These are phyloP conservation scores for Kwoniella mangroviensis DNA, from an alignment of 768 basidiomycete species.

Conservation along the genomic window DNA sequence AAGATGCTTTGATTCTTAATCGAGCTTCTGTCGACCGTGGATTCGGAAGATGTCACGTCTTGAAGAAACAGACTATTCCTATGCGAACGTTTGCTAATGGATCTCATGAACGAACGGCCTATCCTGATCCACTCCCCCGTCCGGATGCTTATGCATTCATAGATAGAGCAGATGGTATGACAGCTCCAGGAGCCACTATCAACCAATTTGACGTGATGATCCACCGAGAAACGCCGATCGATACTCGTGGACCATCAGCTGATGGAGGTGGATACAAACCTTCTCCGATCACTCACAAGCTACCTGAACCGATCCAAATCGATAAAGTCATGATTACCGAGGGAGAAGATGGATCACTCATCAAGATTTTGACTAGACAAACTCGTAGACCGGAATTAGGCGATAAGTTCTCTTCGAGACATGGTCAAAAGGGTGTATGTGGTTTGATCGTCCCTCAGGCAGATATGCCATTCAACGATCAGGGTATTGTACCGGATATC, in stretches of 20 bases:
- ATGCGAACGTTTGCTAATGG: slow-evolving; percentile 97
- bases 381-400: slow-evolving; percentile 95
- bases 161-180: slow-evolving; percentile 81
- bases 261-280: slow-evolving; percentile 72
- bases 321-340: slow-evolving; percentile 98
- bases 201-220: slow-evolving; percentile 92
- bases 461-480: slow-evolving; percentile 99
- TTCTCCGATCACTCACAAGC: slow-evolving; percentile 89
- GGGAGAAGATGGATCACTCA: slow-evolving; percentile 92
- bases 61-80: slow-evolving; percentile 91
- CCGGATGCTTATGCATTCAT: slow-evolving; percentile 89
- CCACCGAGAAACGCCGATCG: slow-evolving; percentile 94
- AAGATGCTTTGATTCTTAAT: slow-evolving; percentile 96
- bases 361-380: slow-evolving; percentile 97
- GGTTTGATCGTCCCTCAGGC: slow-evolving; percentile 98
- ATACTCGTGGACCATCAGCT: slow-evolving; percentile 61
- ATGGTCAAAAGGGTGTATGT: slow-evolving; percentile 99
- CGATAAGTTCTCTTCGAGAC: slow-evolving; percentile 97
- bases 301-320: slow-evolving; percentile 87
- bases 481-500: slow-evolving; percentile 92
- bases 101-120: slow-evolving; percentile 94
- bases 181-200: slow-evolving; percentile 91
- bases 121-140: slow-evolving; percentile 79
- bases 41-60: slow-evolving; percentile 95
- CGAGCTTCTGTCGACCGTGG: slow-evolving; percentile 95